Conservation (phyloP, 2,329 filamentous ascomycete genomes). For the Verticillium dahliae region DNA sequence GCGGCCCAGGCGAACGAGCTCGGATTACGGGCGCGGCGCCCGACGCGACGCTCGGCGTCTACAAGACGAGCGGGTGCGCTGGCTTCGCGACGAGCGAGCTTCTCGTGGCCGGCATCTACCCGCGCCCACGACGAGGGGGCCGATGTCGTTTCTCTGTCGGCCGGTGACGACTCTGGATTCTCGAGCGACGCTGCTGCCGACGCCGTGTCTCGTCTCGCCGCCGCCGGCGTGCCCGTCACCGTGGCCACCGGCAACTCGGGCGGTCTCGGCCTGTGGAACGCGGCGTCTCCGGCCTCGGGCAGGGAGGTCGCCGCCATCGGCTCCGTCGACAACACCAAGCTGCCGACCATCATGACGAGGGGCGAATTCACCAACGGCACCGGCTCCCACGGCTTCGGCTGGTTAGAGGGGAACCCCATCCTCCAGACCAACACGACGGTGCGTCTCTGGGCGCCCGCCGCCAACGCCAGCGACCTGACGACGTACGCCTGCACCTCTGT, state of each 20-base stretch:
- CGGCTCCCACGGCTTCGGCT: constrained; percentile 6
- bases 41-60: constrained; percentile 31
- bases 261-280: constrained; percentile 13
- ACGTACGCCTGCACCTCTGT: constrained; percentile 4
- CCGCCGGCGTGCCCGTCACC: constrained; percentile 19
- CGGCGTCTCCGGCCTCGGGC: constrained; percentile 16
- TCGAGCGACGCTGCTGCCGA: constrained; percentile 16
- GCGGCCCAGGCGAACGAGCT: constrained; percentile 31
- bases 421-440: constrained; percentile 5
- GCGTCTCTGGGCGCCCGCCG: constrained; percentile 1
- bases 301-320: constrained; percentile 16
- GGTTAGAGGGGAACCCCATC: constrained; percentile 4
- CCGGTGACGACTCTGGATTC: constrained; percentile 20
- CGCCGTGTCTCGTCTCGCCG: constrained; percentile 19
- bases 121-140: constrained; percentile 33
- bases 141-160: constrained; percentile 24
- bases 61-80: constrained; percentile 29
- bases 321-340: constrained; percentile 14
- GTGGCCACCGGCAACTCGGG: constrained; percentile 20
- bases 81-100: constrained; percentile 29
- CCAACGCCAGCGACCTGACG: not conserved
- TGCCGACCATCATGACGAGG: not conserved
- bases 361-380: constrained; percentile 3
- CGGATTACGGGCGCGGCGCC: constrained; percentile 32
- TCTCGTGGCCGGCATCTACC: constrained; percentile 31